These are phyloP conservation scores for Exutisphaerella laricina DNA, from an alignment of 2,329 filamentous ascomycete genomes.

Conservation along the genomic window DNA sequence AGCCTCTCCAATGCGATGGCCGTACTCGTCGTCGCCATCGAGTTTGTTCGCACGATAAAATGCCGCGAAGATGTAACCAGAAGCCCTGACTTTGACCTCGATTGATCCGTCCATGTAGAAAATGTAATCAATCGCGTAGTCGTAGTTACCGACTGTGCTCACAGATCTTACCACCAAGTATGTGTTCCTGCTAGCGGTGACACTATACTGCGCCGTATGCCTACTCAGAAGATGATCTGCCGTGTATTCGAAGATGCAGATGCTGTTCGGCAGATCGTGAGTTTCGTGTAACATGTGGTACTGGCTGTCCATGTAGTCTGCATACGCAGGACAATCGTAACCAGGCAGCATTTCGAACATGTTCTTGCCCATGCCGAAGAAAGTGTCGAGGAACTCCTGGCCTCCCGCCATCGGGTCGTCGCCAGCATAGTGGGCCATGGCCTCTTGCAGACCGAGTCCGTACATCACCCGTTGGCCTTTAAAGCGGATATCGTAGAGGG, in stretches of 20 bases:
- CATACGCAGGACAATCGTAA: conserved; percentile 51
- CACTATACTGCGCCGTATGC: conserved; percentile 41
- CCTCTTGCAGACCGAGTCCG: conserved; percentile 50
- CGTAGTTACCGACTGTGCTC: conserved; percentile 52
- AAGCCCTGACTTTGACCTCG: conserved; percentile 48
- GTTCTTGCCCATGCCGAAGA: conserved; percentile 42
- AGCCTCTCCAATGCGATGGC: conserved; percentile 36
- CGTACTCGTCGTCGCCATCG: conserved; percentile 35
- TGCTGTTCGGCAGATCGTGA: conserved; percentile 41
- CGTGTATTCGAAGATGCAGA: conserved; percentile 54
- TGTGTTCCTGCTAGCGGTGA: conserved; percentile 43
- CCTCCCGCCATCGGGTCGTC: conserved; percentile 44
- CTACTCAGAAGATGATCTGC: conserved; percentile 47
- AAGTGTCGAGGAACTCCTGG: conserved; percentile 28
- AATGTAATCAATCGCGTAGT: conserved; percentile 47
- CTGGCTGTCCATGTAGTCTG: conserved; percentile 47
- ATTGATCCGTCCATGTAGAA: conserved; percentile 52
- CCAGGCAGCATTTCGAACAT: conserved; percentile 46
- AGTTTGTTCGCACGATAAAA: conserved; percentile 42
- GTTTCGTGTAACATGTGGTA: conserved; percentile 42
- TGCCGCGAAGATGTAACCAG: conserved; percentile 51
- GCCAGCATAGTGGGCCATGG: conserved; percentile 49
- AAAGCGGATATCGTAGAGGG: conserved; percentile 48
- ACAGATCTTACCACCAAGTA: conserved; percentile 44
- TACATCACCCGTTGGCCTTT: conserved; percentile 49